Evolutionary conservation across 2,329 filamentous ascomycete genomes (phyloP).

Genomic region (Ciborinia camelliae): DNA sequence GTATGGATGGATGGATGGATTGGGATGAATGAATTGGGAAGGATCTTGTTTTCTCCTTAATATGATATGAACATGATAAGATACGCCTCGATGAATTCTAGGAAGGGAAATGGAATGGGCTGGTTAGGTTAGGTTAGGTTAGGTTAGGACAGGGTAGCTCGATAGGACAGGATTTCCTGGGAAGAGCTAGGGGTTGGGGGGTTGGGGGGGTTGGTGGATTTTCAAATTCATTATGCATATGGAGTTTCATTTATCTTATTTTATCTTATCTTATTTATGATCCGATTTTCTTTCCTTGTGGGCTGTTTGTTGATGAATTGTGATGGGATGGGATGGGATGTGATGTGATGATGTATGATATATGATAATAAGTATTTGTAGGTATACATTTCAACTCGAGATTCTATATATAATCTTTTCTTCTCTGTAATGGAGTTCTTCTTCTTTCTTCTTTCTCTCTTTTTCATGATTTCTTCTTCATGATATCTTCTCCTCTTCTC

Average conservation of each 20-base stretch:
- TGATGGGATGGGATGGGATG: no score
- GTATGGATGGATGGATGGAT: not conserved
- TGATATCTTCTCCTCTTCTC: no score
- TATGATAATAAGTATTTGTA: no score
- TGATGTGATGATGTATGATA: no score
- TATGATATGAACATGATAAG: not conserved
- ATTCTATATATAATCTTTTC: no score
- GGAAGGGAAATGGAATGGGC: not conserved
- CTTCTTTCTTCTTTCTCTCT: no score
- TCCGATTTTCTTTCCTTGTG: no score
- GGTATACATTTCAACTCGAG: no score
- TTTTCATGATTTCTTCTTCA: no score
- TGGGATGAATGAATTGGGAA: not conserved
- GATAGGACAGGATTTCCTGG: not conserved
- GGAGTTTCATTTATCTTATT: not conserved
- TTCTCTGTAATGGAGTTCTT: no score
- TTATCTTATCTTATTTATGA: not conserved
- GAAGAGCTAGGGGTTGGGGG: not conserved
- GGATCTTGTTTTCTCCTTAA: slow-evolving; percentile 1
- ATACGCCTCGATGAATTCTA: slow-evolving; percentile 1
- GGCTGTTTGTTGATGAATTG: no score
- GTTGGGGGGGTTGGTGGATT: not conserved
- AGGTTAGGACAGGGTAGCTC: not conserved
- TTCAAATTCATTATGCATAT: not conserved
- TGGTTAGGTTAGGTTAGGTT: not conserved